Evolutionary conservation across 352 stramenopile genomes (phyloP).

Genomic region (Phytophthora pseudosyringae): DNA sequence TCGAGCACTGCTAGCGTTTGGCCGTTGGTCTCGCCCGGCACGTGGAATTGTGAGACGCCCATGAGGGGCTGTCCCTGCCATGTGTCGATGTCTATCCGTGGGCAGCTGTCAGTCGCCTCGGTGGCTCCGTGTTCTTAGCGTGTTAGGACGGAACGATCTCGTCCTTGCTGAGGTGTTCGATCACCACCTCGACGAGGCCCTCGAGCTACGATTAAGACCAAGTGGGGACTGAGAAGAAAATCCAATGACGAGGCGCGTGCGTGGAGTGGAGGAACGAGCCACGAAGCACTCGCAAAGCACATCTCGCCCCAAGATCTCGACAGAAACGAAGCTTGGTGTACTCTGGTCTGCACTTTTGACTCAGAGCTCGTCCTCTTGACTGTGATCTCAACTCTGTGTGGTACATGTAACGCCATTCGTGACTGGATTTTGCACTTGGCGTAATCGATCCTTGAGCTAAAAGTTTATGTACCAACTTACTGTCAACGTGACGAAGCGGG

Average conservation of each 20-base stretch:
- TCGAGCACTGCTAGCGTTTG: neutral
- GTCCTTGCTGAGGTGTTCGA: constrained; percentile 4
- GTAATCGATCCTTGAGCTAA: too few species aligned
- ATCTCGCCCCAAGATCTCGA: constrained; percentile 3
- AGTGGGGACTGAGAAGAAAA: constrained; percentile 30
- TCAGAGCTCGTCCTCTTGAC: too few species aligned
- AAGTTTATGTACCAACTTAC: too few species aligned
- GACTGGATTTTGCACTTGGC: too few species aligned
- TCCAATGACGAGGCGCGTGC: constrained; percentile 3
- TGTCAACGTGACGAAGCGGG: too few species aligned
- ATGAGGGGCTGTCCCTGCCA: constrained; percentile 23
- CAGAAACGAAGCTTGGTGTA: neutral
- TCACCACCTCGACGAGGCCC: neutral
- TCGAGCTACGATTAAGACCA: constrained; percentile 7
- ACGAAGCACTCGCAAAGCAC: neutral
- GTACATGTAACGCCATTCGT: too few species aligned
- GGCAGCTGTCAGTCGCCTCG: constrained; percentile 7
- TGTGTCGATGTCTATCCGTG: constrained; percentile 17
- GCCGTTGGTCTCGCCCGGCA: constrained; percentile 3
- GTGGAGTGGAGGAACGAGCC: too few species aligned
- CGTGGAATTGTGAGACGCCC: constrained; percentile 26
- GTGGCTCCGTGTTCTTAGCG: neutral
- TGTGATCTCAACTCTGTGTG: too few species aligned
- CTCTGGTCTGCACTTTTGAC: too few species aligned
- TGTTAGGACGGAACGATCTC: constrained; percentile 7